Conservation (phyloP, 2,329 filamentous ascomycete species). For the Aspergillus calidoustus region DNA sequence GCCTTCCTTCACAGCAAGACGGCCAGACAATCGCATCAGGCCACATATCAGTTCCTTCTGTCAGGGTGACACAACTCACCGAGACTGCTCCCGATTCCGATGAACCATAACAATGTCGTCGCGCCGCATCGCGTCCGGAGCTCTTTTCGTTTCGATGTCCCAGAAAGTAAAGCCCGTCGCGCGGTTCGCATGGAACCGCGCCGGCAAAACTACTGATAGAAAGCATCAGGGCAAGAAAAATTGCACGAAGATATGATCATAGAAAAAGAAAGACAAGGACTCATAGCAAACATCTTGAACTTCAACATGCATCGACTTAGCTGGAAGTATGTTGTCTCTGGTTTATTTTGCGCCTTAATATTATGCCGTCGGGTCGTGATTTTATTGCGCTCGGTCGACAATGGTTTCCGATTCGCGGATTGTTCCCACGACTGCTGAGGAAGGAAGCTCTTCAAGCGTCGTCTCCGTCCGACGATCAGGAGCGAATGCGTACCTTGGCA, state of each 20-base stretch:
- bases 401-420: slow-evolving; percentile 39
- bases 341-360: slow-evolving; percentile 1
- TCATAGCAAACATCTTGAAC: slow-evolving; percentile 34
- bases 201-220: slow-evolving; percentile 39
- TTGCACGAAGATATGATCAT: slow-evolving; percentile 26
- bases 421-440: slow-evolving; percentile 38
- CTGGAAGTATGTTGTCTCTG: slow-evolving; percentile 28
- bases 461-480: slow-evolving; percentile 50
- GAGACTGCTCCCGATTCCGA: slow-evolving; percentile 5
- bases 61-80: slow-evolving; percentile 15
- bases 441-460: slow-evolving; percentile 39
- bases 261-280: slow-evolving; percentile 26
- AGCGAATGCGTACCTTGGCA: slow-evolving; percentile 75
- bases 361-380: neutral
- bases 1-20: neutral
- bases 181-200: slow-evolving; percentile 3
- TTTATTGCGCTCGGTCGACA: slow-evolving; percentile 34
- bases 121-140: neutral
- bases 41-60: slow-evolving; percentile 14
- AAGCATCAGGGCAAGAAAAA: slow-evolving; percentile 37
- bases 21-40: slow-evolving; percentile 1
- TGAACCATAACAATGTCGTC: neutral
- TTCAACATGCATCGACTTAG: slow-evolving; percentile 44
- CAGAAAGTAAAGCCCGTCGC: slow-evolving; percentile 16
- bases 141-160: slow-evolving; percentile 2